Conservation (phyloP, 164 flowering plant genomes). For the Pachysandra terminalis region DNA sequence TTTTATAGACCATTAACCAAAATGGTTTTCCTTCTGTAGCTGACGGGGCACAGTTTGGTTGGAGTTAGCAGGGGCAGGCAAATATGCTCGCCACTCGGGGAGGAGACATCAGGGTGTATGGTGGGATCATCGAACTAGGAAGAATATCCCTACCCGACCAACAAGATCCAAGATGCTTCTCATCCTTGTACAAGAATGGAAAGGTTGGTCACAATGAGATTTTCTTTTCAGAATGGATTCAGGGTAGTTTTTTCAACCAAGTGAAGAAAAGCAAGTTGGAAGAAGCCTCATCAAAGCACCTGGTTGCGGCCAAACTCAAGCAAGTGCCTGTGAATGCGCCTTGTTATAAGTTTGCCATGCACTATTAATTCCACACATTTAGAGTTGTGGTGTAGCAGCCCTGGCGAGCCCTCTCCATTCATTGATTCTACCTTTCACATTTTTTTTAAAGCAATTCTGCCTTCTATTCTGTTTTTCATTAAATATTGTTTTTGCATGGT, state of each 20-base stretch:
- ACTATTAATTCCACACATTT: too few relatives aligned
- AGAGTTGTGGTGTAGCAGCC: too few relatives aligned
- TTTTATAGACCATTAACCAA: too few relatives aligned
- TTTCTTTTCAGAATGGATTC: constrained; percentile 59
- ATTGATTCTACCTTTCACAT: too few relatives aligned
- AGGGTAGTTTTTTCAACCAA: constrained; percentile 38
- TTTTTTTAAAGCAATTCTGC: too few relatives aligned
- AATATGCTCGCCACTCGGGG: constrained; percentile 60
- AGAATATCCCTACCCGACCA: constrained; percentile 40
- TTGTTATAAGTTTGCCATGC: too few relatives aligned
- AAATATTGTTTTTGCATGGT: too few relatives aligned
- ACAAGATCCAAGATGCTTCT: constrained; percentile 53
- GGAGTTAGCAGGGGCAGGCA: constrained; percentile 67
- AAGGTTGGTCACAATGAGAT: constrained; percentile 55
- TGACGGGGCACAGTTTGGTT: too few relatives aligned
- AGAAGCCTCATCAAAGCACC: constrained; percentile 10
- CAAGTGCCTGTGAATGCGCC: neutral
- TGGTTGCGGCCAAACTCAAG: neutral
- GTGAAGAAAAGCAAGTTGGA: constrained; percentile 40
- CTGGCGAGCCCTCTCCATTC: too few relatives aligned
- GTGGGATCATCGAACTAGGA: constrained; percentile 58
- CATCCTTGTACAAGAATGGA: constrained; percentile 46
- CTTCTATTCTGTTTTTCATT: too few relatives aligned
- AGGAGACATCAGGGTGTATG: constrained; percentile 79
- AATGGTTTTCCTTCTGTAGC: too few relatives aligned